A percentile compares a stretch with the other conserved stretches of the same genome.
These are phyloP conservation scores for Plasmodium gallinaceum DNA, from an alignment of 169 alveolate species.

Conservation along the genomic window DNA sequence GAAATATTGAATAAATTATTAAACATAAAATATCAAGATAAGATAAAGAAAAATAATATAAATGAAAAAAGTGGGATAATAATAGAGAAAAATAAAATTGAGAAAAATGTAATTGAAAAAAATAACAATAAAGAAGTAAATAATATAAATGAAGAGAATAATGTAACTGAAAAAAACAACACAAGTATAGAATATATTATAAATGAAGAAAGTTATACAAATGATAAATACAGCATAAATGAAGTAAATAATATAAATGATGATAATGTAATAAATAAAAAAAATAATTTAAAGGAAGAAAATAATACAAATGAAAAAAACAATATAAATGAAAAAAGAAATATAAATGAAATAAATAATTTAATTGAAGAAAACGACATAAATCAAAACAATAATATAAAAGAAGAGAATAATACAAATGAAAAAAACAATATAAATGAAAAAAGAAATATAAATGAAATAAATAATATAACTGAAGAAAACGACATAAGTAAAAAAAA, in stretches of 20 bases:
- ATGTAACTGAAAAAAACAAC: neutral
- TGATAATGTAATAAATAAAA: neutral
- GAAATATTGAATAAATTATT: conserved; percentile 36
- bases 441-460: neutral
- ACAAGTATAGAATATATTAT: neutral
- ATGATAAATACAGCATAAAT: neutral
- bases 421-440: neutral
- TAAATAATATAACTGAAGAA: neutral
- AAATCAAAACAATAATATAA: neutral
- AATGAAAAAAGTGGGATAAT: neutral
- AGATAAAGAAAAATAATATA: neutral
- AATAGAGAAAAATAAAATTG: too few species aligned
- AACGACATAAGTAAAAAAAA: neutral
- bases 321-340: neutral
- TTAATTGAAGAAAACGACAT: neutral
- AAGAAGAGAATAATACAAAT: neutral
- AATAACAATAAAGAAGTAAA: neutral
- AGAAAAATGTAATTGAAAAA: neutral
- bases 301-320: neutral
- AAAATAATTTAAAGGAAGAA: neutral
- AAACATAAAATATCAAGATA: conserved; percentile 27
- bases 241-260: neutral
- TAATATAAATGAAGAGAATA: neutral
- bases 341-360: neutral
- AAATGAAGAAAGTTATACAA: neutral